Evolutionary conservation across 108 stramenopile species (phyloP), one percentile per base, ranked within the genome.

Genomic region (Pseudonitzschia multiseries): DNA sequence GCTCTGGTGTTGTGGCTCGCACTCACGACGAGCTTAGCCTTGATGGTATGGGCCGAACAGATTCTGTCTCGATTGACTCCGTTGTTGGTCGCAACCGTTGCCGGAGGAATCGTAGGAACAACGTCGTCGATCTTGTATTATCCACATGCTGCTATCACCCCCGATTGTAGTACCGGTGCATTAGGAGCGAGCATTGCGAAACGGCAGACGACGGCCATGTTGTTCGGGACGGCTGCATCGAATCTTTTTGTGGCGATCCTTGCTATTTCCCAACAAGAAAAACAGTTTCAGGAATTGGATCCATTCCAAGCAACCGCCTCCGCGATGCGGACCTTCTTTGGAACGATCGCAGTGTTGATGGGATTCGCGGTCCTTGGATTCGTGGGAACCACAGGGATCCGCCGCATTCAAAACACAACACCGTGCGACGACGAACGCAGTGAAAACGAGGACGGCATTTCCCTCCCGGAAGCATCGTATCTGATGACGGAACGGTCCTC

Each of bases 71-170:
- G 28, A 32, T 41, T 40, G 40, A 20, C 8, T 21, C 32, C 62
- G 31, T 13, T 63, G 36, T 32, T 63, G 62, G 40, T 33, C 62
- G 31, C 40, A 32, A 33, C 8, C 40, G 2, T 33, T 41, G 32
- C 40, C 40, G 40, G 32, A 6, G 62, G 62, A 63, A 33, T 63
- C n/a, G 62, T 63, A 41, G 62, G 62, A 21, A 63, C 62, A 21
- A 63, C 20, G 0, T 33, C 62, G 8, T 40, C 32, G n/a, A 41
- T 63, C 1, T 41, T 63, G 62, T 63, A 63, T 63, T 63, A 63
- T 63, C 62, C 62, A 20, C 31, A 63, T 41, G 62, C 62, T 36
- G 62, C 62, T 21, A 40, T 28, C 31, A 17, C 59, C 9, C 27
- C 24, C 15, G 17, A 60, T 14, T 5, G 14, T 60, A 26, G 15